These are phyloP conservation scores for Podospora pseudopauciseta DNA, from an alignment of 495 filamentous ascomycete species.

Conservation along the genomic window DNA sequence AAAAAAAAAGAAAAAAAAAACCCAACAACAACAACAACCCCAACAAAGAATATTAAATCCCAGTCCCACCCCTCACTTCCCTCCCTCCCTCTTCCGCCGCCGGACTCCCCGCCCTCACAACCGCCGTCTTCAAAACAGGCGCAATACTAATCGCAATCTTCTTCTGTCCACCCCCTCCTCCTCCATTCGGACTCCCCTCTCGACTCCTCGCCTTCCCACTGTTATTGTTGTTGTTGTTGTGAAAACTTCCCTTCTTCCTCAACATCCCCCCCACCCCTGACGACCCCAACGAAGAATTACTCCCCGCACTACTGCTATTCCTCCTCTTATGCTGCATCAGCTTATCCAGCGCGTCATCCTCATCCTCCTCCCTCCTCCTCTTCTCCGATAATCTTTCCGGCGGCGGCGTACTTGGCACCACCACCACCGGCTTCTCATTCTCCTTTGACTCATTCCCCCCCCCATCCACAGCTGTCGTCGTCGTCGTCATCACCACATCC, in stretches of 20 bases:
- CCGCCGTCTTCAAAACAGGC: conserved; percentile 30
- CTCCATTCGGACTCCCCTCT: conserved; percentile 23
- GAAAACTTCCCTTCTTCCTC: conserved; percentile 28
- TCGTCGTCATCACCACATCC: conserved; percentile 41
- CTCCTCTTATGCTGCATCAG: conserved; percentile 66
- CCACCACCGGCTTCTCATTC: conserved; percentile 25
- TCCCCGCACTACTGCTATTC: conserved; percentile 43
- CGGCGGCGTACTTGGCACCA: conserved; percentile 34
- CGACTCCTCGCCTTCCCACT: not conserved
- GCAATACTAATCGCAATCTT: conserved; percentile 49
- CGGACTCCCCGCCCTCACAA: not conserved
- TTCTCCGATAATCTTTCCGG: conserved; percentile 86
- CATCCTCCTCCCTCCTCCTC: conserved; percentile 80
- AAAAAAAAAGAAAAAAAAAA: too few relatives aligned
- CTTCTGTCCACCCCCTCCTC: conserved; percentile 23
- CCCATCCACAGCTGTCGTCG: conserved; percentile 15
- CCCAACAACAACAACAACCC: too few relatives aligned
- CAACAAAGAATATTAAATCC: too few relatives aligned
- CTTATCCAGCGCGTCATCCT: conserved; percentile 79
- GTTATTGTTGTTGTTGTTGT: not conserved
- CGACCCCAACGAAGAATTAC: conserved; percentile 21
- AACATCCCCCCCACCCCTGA: conserved; percentile 2
- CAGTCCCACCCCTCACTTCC: not conserved
- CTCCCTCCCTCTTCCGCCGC: not conserved
- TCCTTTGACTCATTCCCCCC: conserved; percentile 56